A percentile compares a stretch with the other conserved stretches of the same genome.
phyloP scores from a whole-genome alignment of 208 protist species.

The Hexamita inflata region DNA sequence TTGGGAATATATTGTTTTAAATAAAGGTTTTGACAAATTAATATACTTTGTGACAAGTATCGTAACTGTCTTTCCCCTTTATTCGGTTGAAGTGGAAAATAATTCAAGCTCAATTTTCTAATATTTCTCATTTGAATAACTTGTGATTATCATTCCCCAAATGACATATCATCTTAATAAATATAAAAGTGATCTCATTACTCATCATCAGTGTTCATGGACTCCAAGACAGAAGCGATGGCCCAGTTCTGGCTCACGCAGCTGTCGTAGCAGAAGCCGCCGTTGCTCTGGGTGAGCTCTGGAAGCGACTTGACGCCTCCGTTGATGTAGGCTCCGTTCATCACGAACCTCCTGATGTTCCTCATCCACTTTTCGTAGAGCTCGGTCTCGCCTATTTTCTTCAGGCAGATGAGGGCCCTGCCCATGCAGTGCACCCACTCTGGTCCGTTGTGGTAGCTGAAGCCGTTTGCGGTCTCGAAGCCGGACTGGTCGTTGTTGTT shows the following conservation, averaged over 20 bases:
- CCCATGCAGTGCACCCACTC: slow-evolving; percentile 25
- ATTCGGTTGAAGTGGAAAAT: too few species aligned
- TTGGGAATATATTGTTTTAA: too few species aligned
- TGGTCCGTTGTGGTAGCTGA: slow-evolving; percentile 62
- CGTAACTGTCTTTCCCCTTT: too few species aligned
- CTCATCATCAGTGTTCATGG: too few species aligned
- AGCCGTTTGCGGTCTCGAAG: slow-evolving; percentile 44
- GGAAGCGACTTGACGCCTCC: slow-evolving; percentile 11
- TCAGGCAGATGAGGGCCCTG: not conserved
- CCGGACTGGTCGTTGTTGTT: slow-evolving; percentile 46
- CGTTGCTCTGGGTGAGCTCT: slow-evolving; percentile 35
- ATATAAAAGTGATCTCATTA: too few species aligned
- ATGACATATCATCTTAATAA: too few species aligned
- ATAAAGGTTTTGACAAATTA: too few species aligned
- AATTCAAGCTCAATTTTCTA: too few species aligned
- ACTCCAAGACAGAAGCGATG: not conserved
- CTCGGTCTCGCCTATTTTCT: not conserved
- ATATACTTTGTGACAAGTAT: too few species aligned
- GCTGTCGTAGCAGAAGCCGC: slow-evolving; percentile 21
- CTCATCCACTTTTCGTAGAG: not conserved
- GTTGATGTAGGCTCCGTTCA: not conserved
- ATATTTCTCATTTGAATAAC: too few species aligned
- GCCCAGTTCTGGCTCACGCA: slow-evolving; percentile 40
- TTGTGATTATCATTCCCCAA: too few species aligned
- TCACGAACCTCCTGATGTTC: not conserved